Conservation (phyloP, 257 asterid genomes). For the Anisodus tanguticus region DNA sequence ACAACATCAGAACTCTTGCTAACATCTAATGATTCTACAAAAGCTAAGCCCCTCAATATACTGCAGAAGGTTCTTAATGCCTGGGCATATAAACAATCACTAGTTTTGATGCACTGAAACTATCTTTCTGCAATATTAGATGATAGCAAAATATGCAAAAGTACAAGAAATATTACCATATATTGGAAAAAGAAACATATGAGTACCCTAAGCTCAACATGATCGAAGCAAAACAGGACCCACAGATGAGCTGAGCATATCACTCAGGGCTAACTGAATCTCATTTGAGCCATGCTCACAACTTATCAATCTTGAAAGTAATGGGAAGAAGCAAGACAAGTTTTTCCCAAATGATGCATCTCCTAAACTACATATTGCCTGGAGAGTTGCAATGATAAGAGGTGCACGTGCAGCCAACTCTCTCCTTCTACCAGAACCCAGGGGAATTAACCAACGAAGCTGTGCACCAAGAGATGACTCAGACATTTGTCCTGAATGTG, state of each 20-base stretch:
- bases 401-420: conserved; percentile 97
- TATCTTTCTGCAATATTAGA: conserved; percentile 48
- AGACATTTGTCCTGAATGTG: conserved; percentile 48
- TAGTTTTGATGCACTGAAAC: conserved; percentile 48
- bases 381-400: conserved; percentile 76
- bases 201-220: conserved; percentile 54
- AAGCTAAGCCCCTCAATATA: conserved; percentile 35
- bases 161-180: conserved; percentile 39
- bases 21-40: conserved; percentile 43
- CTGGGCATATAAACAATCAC: conserved; percentile 37
- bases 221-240: conserved; percentile 87
- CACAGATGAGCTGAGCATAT: conserved; percentile 78
- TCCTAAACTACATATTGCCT: conserved; percentile 81
- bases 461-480: conserved; percentile 48
- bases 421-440: conserved; percentile 86
- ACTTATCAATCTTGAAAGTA: conserved; percentile 78
- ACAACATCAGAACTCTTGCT: conserved; percentile 55
- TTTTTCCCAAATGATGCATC: conserved; percentile 80
- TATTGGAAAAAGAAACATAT: conserved; percentile 38
- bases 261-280: conserved; percentile 85
- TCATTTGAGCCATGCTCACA: conserved; percentile 97
- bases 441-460: conserved; percentile 72
- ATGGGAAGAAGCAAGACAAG: conserved; percentile 71
- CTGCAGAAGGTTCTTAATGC: conserved; percentile 43
- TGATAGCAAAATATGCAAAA: conserved; percentile 25